Conservation (phyloP, 495 filamentous ascomycete species). For the Hypoxylon fragiforme region DNA sequence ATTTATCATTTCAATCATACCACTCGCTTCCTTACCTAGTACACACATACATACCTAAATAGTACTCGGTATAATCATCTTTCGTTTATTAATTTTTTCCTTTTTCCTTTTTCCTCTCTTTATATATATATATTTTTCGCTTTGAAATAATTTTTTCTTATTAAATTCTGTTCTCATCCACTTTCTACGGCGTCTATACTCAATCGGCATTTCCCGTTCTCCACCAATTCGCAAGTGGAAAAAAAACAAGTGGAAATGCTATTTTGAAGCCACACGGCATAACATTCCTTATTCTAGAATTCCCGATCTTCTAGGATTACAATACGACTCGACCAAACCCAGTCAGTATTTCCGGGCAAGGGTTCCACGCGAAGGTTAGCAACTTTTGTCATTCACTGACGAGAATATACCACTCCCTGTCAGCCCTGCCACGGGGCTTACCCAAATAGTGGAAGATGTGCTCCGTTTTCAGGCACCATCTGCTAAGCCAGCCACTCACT, state of each 20-base stretch:
- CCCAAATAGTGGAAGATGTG: conserved; percentile 13
- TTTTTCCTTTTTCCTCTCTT: conserved; percentile 4
- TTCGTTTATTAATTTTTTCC: conserved; percentile 1
- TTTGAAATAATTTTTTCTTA: conserved; percentile 1
- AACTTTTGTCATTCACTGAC: conserved; percentile 14
- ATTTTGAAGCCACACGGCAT: conserved; percentile 15
- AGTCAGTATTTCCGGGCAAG: conserved; percentile 30
- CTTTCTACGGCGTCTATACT: conserved; percentile 8
- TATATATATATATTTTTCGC: conserved; percentile 12
- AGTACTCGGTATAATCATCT: no score
- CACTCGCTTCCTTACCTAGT: no score
- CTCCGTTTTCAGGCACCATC: conserved; percentile 17
- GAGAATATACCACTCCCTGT: conserved; percentile 8
- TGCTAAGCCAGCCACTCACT: conserved; percentile 29
- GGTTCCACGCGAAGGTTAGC: conserved; percentile 35
- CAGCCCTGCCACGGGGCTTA: conserved; percentile 30
- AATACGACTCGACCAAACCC: conserved; percentile 28
- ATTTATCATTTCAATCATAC: no score
- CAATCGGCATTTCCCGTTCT: conserved; percentile 16
- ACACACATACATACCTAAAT: no score
- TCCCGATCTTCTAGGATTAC: conserved; percentile 20
- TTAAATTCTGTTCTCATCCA: conserved; percentile 3
- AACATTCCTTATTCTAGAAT: conserved; percentile 32
- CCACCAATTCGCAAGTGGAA: conserved; percentile 3
- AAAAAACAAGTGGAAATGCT: conserved; percentile 1